A percentile compares a stretch with the other conserved stretches of the same genome.
These are phyloP conservation scores for Penicillium sp. DNA, from an alignment of 2,329 filamentous ascomycete species.

Conservation along the genomic window DNA sequence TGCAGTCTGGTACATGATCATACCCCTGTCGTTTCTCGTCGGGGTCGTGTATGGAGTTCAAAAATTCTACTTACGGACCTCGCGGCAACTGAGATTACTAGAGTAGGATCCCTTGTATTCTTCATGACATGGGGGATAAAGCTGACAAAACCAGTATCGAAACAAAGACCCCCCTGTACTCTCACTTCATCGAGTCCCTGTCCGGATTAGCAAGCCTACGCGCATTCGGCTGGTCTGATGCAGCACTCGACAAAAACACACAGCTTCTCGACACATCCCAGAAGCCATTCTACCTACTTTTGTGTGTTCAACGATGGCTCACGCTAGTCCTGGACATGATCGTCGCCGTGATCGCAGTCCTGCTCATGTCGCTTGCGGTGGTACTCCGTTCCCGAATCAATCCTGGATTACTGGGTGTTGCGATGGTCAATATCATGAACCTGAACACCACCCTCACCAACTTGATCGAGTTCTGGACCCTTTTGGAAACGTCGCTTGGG, in stretches of 20 bases:
- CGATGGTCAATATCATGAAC: conserved; percentile 51
- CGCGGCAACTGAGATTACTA: conserved; percentile 56
- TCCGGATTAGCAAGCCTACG: conserved; percentile 54
- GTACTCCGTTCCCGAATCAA: conserved; percentile 39
- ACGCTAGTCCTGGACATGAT: conserved; percentile 48
- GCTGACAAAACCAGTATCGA: conserved; percentile 46
- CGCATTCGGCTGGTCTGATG: conserved; percentile 52
- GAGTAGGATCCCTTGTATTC: conserved; percentile 30
- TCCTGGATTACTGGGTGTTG: conserved; percentile 50
- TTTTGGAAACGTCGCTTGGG: conserved; percentile 55
- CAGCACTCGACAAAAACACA: conserved; percentile 43
- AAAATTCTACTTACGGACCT: conserved; percentile 57
- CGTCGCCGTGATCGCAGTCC: conserved; percentile 46
- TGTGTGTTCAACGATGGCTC: conserved; percentile 57
- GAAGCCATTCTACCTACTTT: conserved; percentile 55
- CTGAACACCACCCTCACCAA: conserved; percentile 51
- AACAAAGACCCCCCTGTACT: conserved; percentile 57
- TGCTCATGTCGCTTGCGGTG: conserved; percentile 49
- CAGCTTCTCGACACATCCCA: conserved; percentile 52
- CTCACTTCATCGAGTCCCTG: conserved; percentile 54
- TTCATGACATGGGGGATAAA: neutral
- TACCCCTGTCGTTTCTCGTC: conserved; percentile 49
- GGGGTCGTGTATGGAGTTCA: conserved; percentile 49
- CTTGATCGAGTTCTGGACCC: conserved; percentile 52
- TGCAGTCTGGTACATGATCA: conserved; percentile 45